phyloP scores from a whole-genome alignment of 2,329 filamentous ascomycete species.

The Apiospora kogelbergensis region DNA sequence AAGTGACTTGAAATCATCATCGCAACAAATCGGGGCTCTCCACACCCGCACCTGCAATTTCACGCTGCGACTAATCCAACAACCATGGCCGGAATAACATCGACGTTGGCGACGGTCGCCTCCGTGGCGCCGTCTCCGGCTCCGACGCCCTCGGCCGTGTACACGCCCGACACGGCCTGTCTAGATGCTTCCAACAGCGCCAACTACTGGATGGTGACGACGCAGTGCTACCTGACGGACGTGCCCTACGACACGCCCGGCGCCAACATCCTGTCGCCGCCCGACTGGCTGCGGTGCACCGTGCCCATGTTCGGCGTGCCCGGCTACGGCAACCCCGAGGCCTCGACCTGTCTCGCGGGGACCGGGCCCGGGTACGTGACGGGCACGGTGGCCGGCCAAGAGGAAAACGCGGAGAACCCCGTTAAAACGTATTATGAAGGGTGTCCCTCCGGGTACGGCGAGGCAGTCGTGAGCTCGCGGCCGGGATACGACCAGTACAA shows the following conservation, averaged over 20 bases:
- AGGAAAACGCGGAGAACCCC: neutral
- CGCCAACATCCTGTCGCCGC: neutral
- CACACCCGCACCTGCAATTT: neutral
- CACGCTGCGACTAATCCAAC: neutral
- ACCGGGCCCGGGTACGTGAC: neutral
- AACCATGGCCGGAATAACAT: neutral
- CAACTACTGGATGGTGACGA: neutral
- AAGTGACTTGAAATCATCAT: neutral
- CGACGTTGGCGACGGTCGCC: neutral
- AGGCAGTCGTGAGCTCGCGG: neutral
- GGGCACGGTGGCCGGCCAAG: neutral
- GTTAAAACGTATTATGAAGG: constrained; percentile 15
- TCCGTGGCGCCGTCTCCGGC: neutral
- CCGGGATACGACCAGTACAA: neutral
- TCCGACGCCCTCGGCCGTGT: neutral
- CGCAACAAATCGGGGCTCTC: neutral
- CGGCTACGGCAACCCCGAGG: constrained; percentile 10
- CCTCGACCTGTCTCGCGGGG: neutral
- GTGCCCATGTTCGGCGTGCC: constrained; percentile 15
- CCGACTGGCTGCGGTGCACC: neutral
- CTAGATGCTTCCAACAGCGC: neutral
- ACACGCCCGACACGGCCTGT: neutral
- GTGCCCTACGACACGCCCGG: neutral
- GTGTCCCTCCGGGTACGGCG: constrained; percentile 14
- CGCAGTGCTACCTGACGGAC: neutral